Evolutionary conservation across 164 flowering plant genomes (phyloP).

Genomic region (Buxus sempervirens): DNA sequence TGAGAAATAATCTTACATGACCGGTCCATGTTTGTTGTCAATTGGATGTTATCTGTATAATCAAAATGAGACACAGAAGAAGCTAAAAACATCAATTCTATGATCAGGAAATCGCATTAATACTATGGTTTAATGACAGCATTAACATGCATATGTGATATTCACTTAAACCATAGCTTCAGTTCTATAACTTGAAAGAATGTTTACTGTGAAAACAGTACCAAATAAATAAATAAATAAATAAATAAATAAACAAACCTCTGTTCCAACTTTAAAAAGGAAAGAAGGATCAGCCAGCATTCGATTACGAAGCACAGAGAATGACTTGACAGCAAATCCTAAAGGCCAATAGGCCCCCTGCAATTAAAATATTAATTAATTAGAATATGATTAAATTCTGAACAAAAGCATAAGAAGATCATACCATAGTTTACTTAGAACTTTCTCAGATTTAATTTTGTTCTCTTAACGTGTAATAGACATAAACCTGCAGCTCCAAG

Average conservation of each 20-base stretch:
- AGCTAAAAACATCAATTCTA: neutral
- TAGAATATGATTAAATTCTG: neutral
- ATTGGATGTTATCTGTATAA: too few relatives aligned
- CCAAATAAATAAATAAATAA: neutral
- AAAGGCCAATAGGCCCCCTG: constrained; percentile 68
- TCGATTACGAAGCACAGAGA: constrained; percentile 71
- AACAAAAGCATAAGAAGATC: too few relatives aligned
- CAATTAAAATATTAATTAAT: constrained; percentile 12
- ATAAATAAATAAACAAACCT: constrained; percentile 40
- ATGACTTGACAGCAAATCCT: constrained; percentile 54
- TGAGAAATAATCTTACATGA: neutral
- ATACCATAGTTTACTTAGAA: too few relatives aligned
- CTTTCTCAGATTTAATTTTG: too few relatives aligned
- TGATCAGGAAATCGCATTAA: neutral
- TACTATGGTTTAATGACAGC: neutral
- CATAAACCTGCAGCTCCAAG: constrained; percentile 69
- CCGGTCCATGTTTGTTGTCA: neutral
- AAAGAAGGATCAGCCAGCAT: constrained; percentile 94
- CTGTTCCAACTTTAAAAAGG: constrained; percentile 86
- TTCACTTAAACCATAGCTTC: neutral
- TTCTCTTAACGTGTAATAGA: neutral
- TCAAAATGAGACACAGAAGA: neutral
- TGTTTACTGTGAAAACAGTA: neutral
- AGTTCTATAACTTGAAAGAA: neutral
- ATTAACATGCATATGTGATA: neutral